phyloP scores from a whole-genome alignment of 2,329 filamentous ascomycete genomes.

The Simplicillium sp. region DNA sequence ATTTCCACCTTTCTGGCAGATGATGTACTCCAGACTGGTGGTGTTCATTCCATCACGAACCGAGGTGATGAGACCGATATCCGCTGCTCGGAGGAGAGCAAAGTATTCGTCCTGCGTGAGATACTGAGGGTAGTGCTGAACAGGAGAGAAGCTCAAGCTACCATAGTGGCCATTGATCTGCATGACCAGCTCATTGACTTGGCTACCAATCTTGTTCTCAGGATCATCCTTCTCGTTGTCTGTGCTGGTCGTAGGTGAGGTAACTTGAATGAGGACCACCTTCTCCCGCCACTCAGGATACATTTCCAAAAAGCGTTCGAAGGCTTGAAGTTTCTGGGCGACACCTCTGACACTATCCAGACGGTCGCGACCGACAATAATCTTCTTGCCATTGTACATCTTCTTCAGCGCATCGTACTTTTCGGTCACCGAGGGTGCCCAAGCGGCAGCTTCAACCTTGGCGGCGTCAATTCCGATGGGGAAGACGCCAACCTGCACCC shows the following conservation, averaged over 20 bases:
- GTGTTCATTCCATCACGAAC: slow-evolving; percentile 98
- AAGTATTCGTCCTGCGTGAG: slow-evolving; percentile 87
- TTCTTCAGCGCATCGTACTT: slow-evolving; percentile 65
- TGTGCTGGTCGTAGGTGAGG: slow-evolving; percentile 68
- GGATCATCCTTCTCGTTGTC: slow-evolving; percentile 69
- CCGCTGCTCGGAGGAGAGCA: slow-evolving; percentile 78
- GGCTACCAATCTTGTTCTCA: slow-evolving; percentile 73
- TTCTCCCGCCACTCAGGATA: slow-evolving; percentile 89
- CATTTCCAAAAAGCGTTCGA: slow-evolving; percentile 81
- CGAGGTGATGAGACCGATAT: slow-evolving; percentile 90
- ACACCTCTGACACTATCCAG: slow-evolving; percentile 88
- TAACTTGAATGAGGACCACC: slow-evolving; percentile 91
- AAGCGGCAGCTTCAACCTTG: slow-evolving; percentile 67
- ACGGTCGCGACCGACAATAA: slow-evolving; percentile 92
- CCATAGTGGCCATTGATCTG: slow-evolving; percentile 88
- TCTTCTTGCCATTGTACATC: slow-evolving; percentile 80
- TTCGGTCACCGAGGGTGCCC: slow-evolving; percentile 58
- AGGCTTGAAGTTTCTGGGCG: slow-evolving; percentile 91
- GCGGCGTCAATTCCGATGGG: slow-evolving; percentile 90
- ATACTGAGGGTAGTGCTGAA: slow-evolving; percentile 93
- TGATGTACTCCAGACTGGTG: slow-evolving; percentile 86
- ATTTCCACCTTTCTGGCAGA: slow-evolving; percentile 80
- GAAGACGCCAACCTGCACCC: slow-evolving; percentile 86
- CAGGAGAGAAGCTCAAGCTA: slow-evolving; percentile 78
- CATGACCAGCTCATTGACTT: slow-evolving; percentile 83